These are phyloP conservation scores for Aphanomyces stellatus DNA, from an alignment of 352 stramenopile species.

Conservation along the genomic window DNA sequence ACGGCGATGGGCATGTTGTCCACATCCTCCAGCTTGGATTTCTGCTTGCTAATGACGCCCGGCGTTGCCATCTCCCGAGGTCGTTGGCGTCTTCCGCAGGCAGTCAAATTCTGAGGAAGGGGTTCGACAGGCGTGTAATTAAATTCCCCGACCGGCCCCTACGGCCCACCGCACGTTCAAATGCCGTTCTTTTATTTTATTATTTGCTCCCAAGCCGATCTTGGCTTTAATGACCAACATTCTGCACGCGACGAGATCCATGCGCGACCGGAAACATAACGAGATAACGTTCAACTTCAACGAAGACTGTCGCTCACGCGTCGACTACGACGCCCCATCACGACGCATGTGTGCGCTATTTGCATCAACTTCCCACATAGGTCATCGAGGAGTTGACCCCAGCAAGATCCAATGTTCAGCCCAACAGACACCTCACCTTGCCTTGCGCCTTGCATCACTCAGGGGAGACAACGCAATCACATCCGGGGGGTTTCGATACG, in stretches of 20 bases:
- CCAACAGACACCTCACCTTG: no score
- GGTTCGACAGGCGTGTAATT: not conserved
- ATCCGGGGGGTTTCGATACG: no score
- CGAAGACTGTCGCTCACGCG: no score
- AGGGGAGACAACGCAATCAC: no score
- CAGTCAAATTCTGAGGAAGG: conserved; percentile 12
- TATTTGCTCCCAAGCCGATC: not conserved
- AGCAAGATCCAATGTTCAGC: no score
- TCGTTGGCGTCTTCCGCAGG: not conserved
- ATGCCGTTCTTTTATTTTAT: not conserved
- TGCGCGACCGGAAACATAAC: not conserved
- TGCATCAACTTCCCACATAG: no score
- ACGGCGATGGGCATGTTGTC: conserved; percentile 71
- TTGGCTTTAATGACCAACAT: not conserved
- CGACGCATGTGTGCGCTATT: no score
- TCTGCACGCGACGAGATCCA: not conserved
- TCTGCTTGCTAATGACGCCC: conserved; percentile 19
- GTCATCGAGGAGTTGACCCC: no score
- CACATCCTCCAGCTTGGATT: conserved; percentile 32
- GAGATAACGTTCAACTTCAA: not conserved
- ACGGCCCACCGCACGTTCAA: not conserved
- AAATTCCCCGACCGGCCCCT: not conserved
- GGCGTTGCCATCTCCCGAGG: conserved; percentile 18
- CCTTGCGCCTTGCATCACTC: no score
- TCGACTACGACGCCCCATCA: not conserved